A percentile compares a stretch with the other conserved stretches of the same genome.
These are phyloP conservation scores for Aspergillus sp. DNA, from an alignment of 2,329 filamentous ascomycete species.

Conservation along the genomic window DNA sequence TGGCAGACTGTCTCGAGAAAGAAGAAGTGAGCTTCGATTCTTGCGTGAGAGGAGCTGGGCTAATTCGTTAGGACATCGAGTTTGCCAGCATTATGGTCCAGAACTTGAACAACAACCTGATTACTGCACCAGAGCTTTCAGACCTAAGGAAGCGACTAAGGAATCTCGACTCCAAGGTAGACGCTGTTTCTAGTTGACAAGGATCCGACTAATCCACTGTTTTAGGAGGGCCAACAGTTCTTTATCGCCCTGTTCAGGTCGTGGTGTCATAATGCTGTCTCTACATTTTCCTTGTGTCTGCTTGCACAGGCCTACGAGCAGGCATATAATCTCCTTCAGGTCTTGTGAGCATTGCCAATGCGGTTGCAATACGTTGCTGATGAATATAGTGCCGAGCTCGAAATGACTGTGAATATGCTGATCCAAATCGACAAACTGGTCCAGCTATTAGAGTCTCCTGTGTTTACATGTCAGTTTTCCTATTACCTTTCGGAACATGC, in stretches of 20 bases:
- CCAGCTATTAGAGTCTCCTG: conserved; percentile 89
- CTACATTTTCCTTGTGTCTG: conserved; percentile 90
- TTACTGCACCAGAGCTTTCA: conserved; percentile 87
- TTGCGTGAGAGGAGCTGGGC: too few relatives aligned
- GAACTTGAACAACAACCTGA: conserved; percentile 97
- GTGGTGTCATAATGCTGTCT: conserved; percentile 98
- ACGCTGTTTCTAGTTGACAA: not conserved
- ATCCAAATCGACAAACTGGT: conserved; percentile 99
- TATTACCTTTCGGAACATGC: conserved; percentile 6
- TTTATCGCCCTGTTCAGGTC: conserved; percentile 91
- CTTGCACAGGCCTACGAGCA: conserved; percentile 97
- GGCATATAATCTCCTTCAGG: conserved; percentile 88
- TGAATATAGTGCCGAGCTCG: conserved; percentile 77
- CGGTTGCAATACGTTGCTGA: too few relatives aligned
- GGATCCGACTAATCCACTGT: conserved; percentile 9
- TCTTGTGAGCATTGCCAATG: conserved; percentile 74
- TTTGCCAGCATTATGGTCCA: conserved; percentile 99
- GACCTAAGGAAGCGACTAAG: conserved; percentile 83
- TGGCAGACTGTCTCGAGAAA: conserved; percentile 93
- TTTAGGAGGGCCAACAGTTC: conserved; percentile 81
- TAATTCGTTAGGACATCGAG: conserved; percentile 60
- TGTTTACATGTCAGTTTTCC: conserved; percentile 76
- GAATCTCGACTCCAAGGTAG: conserved; percentile 76
- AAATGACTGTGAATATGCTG: conserved; percentile 97
- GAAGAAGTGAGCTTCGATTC: conserved; percentile 53